These are phyloP conservation scores for Cocos nucifera DNA, from an alignment of 176 grass and related monocot species.

Conservation along the genomic window DNA sequence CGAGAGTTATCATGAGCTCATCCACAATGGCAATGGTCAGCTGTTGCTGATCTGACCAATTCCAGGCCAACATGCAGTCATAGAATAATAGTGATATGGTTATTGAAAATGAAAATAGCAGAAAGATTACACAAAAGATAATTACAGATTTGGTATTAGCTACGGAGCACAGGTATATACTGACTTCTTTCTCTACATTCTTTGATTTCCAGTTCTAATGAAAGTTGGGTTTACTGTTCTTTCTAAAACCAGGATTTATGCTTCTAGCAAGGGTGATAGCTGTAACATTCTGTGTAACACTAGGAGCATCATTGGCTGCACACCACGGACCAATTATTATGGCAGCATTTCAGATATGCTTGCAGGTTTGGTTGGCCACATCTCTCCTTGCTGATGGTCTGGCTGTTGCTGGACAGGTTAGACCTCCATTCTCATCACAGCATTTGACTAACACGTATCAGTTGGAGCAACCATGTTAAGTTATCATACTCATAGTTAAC, in stretches of 20 bases:
- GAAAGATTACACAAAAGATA: too few relatives aligned
- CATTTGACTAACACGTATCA: too few relatives aligned
- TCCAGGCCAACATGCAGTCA: too few relatives aligned
- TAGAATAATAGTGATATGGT: too few relatives aligned
- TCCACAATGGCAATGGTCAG: too few relatives aligned
- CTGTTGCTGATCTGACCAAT: too few relatives aligned
- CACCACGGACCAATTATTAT: slow-evolving; percentile 58
- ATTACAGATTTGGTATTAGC: too few relatives aligned
- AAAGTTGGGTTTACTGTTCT: slow-evolving; percentile 16
- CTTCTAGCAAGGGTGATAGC: slow-evolving; percentile 85
- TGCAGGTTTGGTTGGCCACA: slow-evolving; percentile 87
- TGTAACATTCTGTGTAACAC: slow-evolving; percentile 93
- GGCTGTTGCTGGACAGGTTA: slow-evolving; percentile 90
- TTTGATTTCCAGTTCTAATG: neutral
- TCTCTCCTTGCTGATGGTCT: slow-evolving; percentile 93
- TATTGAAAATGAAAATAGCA: too few relatives aligned
- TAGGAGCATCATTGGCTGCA: slow-evolving; percentile 81
- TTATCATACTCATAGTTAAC: too few relatives aligned
- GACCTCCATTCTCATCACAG: neutral
- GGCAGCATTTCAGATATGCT: slow-evolving; percentile 93
- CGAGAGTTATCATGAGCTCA: too few relatives aligned
- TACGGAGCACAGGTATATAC: too few relatives aligned
- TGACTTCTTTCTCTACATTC: neutral
- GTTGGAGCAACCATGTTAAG: too few relatives aligned
- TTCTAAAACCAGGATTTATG: slow-evolving; percentile 51